Evolutionary conservation across 2,329 filamentous ascomycete genomes (phyloP).

Genomic region (Colletotrichum lupini): DNA sequence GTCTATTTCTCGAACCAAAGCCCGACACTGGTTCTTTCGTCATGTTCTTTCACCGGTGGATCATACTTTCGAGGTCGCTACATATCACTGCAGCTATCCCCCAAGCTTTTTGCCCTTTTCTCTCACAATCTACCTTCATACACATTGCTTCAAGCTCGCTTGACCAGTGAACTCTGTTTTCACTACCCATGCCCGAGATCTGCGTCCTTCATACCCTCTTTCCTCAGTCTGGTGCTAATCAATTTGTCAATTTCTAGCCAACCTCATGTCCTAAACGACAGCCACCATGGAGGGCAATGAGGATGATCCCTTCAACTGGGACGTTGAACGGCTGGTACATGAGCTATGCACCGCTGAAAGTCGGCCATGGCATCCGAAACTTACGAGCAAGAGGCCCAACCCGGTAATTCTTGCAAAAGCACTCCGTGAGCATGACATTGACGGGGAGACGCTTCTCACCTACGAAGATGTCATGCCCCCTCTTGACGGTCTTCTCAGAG

Average conservation of each 20-base stretch:
- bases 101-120: neutral
- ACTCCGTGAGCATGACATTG: slow-evolving; percentile 72
- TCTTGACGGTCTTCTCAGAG: slow-evolving; percentile 60
- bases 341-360: slow-evolving; percentile 68
- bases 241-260: neutral
- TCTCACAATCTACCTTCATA: neutral
- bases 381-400: slow-evolving; percentile 59
- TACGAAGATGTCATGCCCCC: slow-evolving; percentile 59
- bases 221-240: neutral
- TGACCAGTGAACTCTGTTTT: neutral
- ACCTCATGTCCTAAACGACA: neutral
- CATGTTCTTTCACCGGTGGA: neutral
- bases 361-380: slow-evolving; percentile 58
- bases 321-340: slow-evolving; percentile 71
- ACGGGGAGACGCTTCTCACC: slow-evolving; percentile 72
- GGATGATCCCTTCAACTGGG: slow-evolving; percentile 81
- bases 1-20: neutral
- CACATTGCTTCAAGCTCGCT: neutral
- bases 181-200: neutral
- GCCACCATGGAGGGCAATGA: slow-evolving; percentile 46
- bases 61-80: neutral
- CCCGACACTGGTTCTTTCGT: neutral
- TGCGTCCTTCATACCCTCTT: neutral
- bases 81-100: neutral
- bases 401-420: slow-evolving; percentile 60